Evolutionary conservation across 73 alveolate genomes (phyloP), one percentile per base, ranked within the genome.

Genomic region (Tetrahymena elliotti): DNA sequence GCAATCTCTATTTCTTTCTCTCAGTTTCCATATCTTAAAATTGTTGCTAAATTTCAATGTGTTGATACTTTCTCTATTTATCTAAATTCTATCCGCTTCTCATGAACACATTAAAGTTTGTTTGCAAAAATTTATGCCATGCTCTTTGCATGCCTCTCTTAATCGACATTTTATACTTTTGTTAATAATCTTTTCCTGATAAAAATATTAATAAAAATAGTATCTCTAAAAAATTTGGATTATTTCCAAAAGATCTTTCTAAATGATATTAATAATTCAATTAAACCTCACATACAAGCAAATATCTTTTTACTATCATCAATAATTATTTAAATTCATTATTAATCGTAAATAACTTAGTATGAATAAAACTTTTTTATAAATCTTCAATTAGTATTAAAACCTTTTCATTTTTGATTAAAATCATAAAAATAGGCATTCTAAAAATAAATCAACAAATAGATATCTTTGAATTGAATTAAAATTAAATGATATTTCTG

Each of bases 31-130:
- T 84, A 11, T 94, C 93, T 54, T 97, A 97, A 52, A 97, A 97
- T 33, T 97, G 97, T 93, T 97, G 96, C 40, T 95, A 20, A 35
- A 97, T 93, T 93, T 97, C 98, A 35, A 97, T 96, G 54, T 97
- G 97, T 53, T 97, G 96, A 93, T 97, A 97, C 84, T 93, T 93
- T 20, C 99, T 93, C 95, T 94, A 41, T 53, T 94, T 94, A 3
- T 93, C 93, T 41, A 82, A 82, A 3, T 68, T 94, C 35, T 94
- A 94, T 3, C 95, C 96, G 41, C 84, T 36, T 94, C 96, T 94
- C 53, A 94, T 35, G 93, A 83, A 94, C 36, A 92, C 93, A 88
- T 94, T 88, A 35, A 94, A 94, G 83, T 94, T 84, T 18, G 96
- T 94, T 53, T 94, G 41, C 53, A 94, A 37, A 83, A 88, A 94